Percentiles rank a stretch among this genome's conserved stretches.
phyloP scores from a whole-genome alignment of 441 rosid genomes.

The Pelargonium citronellum region DNA sequence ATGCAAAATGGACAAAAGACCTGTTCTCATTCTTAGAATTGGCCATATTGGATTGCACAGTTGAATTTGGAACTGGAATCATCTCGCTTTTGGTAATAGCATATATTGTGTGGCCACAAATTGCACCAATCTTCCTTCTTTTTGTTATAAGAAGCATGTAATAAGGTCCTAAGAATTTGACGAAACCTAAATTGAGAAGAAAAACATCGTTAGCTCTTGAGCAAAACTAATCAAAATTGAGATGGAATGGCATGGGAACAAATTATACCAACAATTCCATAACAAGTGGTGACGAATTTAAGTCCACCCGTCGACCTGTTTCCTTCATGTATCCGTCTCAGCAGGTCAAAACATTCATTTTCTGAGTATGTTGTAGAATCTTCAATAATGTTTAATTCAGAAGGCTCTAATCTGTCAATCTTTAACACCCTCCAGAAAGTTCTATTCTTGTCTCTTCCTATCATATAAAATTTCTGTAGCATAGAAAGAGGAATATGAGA shows the following conservation, averaged over 20 bases:
- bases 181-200: slow-evolving; percentile 40
- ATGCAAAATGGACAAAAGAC: slow-evolving; percentile 67
- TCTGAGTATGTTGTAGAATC: slow-evolving; percentile 54
- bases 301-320: slow-evolving; percentile 60
- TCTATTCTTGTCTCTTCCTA: slow-evolving; percentile 58
- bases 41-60: slow-evolving; percentile 54
- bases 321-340: slow-evolving; percentile 59
- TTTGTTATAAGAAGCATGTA: slow-evolving; percentile 66
- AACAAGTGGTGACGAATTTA: slow-evolving; percentile 60
- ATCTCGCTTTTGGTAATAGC: slow-evolving; percentile 53
- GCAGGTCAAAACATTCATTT: slow-evolving; percentile 44
- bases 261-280: slow-evolving; percentile 62
- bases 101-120: slow-evolving; percentile 59
- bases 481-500: slow-evolving; percentile 6
- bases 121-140: slow-evolving; percentile 62
- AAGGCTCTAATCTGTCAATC: slow-evolving; percentile 51
- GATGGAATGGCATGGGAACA: slow-evolving; percentile 4
- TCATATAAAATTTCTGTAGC: slow-evolving; percentile 61
- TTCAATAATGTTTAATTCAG: slow-evolving; percentile 46
- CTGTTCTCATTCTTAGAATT: slow-evolving; percentile 67
- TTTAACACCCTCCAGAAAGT: slow-evolving; percentile 54
- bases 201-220: slow-evolving; percentile 1
- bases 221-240: background rate
- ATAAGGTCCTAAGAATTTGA: slow-evolving; percentile 67
- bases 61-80: slow-evolving; percentile 46